Evolutionary conservation across 2,329 filamentous ascomycete genomes (phyloP), one percentile per base, ranked within the genome.

Genomic region (Akanthomyces muscarius): DNA sequence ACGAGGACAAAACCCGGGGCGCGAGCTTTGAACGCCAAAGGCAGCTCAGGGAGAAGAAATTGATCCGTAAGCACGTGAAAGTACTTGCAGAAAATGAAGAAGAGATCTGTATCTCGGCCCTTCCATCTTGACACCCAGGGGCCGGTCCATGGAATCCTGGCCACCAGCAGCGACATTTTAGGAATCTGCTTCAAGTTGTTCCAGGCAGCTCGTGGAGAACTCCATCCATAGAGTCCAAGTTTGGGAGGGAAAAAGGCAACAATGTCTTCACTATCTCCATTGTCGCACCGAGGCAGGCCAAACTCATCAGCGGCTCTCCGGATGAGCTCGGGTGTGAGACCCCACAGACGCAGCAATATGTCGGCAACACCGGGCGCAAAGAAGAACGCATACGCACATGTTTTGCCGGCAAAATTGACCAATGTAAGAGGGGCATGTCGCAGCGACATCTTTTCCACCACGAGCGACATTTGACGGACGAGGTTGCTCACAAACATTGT

Each of bases 81-180:
- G 72, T 95, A 89, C 75, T 96, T 97, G 77, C 88, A 86, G 71
- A 97, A 97, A 51, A 96, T 89, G 76, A 94, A 97, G 72, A 97
- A 91, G 41, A 97, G 80, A 71, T 97, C 93, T 4, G 90, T 96
- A 69, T 97, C 92, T 2, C 87, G 86, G 16, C 93, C 93, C 65
- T 86, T 89, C 93, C 93, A 97, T 65, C 92, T 86, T 45, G 89
- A 86, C 8, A 91, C 80, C 93, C 93, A 97, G 0, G 88, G 87
- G 1, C 91, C 91, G 69, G 89, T 86, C 92, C 93, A 97, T 50
- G 87, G 81, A n/a, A 96, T 87, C 66, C 88, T 86, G 36, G 86
- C 82, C 5, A 89, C 86, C 36, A 87, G 84, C 45, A 92, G 73
- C 1, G 91, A 89, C 60, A 89, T 78, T 65, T 80, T 81, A 10